Conservation (phyloP, 2,329 filamentous ascomycete genomes). For the Penicillium sp. region DNA sequence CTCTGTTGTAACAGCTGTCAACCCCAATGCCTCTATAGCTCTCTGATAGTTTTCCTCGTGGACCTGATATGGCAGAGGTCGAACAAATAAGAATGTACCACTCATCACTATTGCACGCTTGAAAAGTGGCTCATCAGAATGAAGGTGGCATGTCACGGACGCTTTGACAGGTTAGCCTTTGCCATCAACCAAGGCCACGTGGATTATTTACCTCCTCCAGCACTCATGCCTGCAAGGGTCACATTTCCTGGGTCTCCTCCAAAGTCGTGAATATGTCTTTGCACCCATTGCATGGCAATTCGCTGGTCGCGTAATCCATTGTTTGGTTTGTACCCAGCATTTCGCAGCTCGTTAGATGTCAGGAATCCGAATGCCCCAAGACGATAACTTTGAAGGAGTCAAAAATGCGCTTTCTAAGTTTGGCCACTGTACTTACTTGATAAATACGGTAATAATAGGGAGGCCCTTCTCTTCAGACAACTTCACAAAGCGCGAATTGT, state of each 20-base stretch:
- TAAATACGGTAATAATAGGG: too few species aligned
- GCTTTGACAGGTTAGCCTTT: conserved; percentile 21
- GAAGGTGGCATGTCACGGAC: conserved; percentile 35
- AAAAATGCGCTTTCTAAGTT: too few species aligned
- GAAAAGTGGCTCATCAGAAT: conserved; percentile 42
- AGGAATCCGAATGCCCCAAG: conserved; percentile 41
- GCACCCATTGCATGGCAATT: conserved; percentile 42
- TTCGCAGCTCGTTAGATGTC: conserved; percentile 49
- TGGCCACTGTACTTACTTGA: too few species aligned
- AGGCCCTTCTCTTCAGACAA: too few species aligned
- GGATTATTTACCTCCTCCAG: conserved; percentile 40
- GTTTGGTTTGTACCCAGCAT: conserved; percentile 48
- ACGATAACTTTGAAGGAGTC: too few species aligned
- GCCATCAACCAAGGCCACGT: conserved; percentile 7
- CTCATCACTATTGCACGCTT: conserved; percentile 44
- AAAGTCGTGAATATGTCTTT: conserved; percentile 42
- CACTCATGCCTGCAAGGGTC: conserved; percentile 49
- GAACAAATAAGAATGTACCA: conserved; percentile 47
- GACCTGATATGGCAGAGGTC: conserved; percentile 38
- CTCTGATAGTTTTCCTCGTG: conserved; percentile 46
- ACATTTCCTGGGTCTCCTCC: conserved; percentile 44
- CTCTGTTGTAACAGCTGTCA: conserved; percentile 38
- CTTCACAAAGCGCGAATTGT: too few species aligned
- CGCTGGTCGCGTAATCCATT: conserved; percentile 51
- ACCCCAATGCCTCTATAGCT: conserved; percentile 41